Percentiles rank a stretch among this genome's conserved stretches.
Evolutionary conservation across 2,329 filamentous ascomycete genomes (phyloP).

Genomic region (Aspergillus sclerotialis): DNA sequence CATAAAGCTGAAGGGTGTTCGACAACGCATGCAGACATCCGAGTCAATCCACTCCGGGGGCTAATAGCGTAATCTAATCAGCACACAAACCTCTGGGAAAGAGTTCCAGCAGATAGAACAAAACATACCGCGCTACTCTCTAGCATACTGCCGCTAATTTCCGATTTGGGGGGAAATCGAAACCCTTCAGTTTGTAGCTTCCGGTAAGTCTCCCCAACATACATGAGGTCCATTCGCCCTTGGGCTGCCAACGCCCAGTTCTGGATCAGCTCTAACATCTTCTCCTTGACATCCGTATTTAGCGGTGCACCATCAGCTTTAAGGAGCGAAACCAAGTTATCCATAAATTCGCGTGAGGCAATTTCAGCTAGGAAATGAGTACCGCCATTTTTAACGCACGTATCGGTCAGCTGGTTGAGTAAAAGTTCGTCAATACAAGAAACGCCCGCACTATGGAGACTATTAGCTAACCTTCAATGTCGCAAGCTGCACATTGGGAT

Average conservation of each 20-base stretch:
- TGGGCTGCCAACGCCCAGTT: constrained; percentile 88
- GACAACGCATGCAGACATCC: constrained; percentile 96
- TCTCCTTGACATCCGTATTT: constrained; percentile 77
- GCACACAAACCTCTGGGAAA: background rate
- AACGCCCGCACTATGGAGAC: constrained; percentile 3
- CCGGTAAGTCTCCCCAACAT: constrained; percentile 83
- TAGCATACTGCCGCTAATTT: constrained; percentile 93
- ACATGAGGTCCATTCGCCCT: constrained; percentile 71
- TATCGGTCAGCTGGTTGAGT: constrained; percentile 72
- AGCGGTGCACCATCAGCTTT: constrained; percentile 70
- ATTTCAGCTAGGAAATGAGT: constrained; percentile 92
- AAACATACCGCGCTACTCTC: constrained; percentile 82
- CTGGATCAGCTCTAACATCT: constrained; percentile 90
- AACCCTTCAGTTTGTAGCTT: constrained; percentile 78
- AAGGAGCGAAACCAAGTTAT: constrained; percentile 85
- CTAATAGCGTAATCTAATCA: constrained; percentile 36
- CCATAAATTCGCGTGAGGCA: constrained; percentile 95
- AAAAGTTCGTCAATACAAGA: constrained; percentile 10
- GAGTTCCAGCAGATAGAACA: too few species aligned
- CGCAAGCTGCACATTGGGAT: constrained; percentile 92
- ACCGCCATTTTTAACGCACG: constrained; percentile 97
- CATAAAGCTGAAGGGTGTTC: constrained; percentile 91
- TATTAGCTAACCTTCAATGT: constrained; percentile 66
- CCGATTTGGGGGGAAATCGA: constrained; percentile 77
- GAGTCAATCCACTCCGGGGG: constrained; percentile 97